Base-by-base conservation (phyloP, 2,329 filamentous ascomycete species). In the Colletotrichum simmondsii region DNA sequence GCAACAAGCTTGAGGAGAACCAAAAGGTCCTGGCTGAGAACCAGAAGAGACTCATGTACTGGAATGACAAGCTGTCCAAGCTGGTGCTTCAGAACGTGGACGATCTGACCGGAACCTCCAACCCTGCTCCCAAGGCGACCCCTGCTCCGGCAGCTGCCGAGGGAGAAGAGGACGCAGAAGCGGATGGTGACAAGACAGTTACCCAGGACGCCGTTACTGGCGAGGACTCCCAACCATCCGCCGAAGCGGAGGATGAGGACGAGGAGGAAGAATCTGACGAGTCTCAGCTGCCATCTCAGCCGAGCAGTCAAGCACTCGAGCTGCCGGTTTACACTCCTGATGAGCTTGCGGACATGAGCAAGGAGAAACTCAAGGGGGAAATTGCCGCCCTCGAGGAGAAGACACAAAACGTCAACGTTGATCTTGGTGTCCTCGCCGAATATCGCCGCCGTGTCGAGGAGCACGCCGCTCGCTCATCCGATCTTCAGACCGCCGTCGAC, bases 1-100 rank as follows among this genome's bases (percentile, higher is more conserved):
- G 94, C 75, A 98, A 98, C 84, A 97, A 97, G 85, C 92, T 99
- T 1, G 97, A 98, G 79, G 96, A 98, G 80, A 97, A 96, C 81
- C 94, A 98, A 76, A 99, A 99, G 84, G 90, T 92, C 11, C 88
- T 98, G 16, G 83, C 85, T 0, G 96, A 98, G 79, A 98, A 97
- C 82, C 92, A 97, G 81, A 95, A 94, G 83, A 92, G 94, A 72
- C 88, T 94, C 53, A 89, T 88, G 49, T 94, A 98, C 85, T 98
- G 95, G 95, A 87, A 95, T 67, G 94, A 98, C 73, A 98, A 98
- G 85, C 87, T 97, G 10, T 88, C 89, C 65, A 98, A 98, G 85
- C 89, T 99, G 30, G 84, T 88, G 3, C 85, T 98, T 49, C 95
- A 98, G 77, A 95, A 95, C 76, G 88, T 97, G 71, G 91, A 91